These are phyloP conservation scores for Heterobasidion parviporum DNA, from an alignment of 1,284 basidiomycete genomes.

Conservation along the genomic window DNA sequence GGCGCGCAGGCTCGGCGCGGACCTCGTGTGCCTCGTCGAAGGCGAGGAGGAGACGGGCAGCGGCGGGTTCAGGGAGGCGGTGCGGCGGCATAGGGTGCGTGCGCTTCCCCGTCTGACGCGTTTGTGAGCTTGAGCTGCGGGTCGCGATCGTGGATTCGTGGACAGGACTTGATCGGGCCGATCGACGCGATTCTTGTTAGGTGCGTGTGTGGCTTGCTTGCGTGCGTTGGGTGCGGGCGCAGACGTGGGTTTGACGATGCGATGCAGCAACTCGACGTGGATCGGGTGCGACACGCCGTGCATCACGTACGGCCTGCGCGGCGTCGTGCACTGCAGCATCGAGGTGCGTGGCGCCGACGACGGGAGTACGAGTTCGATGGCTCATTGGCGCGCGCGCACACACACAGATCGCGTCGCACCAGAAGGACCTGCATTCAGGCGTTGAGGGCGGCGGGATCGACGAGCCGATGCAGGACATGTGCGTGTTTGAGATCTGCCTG, in stretches of 20 bases:
- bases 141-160: background rate
- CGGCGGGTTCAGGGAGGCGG: constrained; percentile 72
- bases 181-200: constrained; percentile 85
- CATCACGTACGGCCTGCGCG: constrained; percentile 91
- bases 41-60: constrained; percentile 96
- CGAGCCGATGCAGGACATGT: constrained; percentile 94
- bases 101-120: background rate
- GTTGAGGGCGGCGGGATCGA: constrained; percentile 84
- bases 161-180: constrained; percentile 67
- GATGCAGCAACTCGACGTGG: constrained; percentile 87
- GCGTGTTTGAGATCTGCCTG: constrained; percentile 14
- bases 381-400: background rate
- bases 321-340: constrained; percentile 81
- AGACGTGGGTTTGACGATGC: constrained; percentile 1
- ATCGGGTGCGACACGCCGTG: constrained; percentile 92
- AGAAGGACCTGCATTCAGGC: constrained; percentile 83
- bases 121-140: background rate
- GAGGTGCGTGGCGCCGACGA: constrained; percentile 34
- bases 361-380: background rate
- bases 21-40: constrained; percentile 89
- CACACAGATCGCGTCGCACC: constrained; percentile 51
- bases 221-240: background rate
- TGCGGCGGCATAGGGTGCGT: constrained; percentile 66
- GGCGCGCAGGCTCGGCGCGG: constrained; percentile 69
- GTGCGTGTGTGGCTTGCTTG: constrained; percentile 23